A percentile compares a stretch with the other conserved stretches of the same genome.
phyloP scores from a whole-genome alignment of 768 basidiomycete species.

The Trametes cinnabarina region DNA sequence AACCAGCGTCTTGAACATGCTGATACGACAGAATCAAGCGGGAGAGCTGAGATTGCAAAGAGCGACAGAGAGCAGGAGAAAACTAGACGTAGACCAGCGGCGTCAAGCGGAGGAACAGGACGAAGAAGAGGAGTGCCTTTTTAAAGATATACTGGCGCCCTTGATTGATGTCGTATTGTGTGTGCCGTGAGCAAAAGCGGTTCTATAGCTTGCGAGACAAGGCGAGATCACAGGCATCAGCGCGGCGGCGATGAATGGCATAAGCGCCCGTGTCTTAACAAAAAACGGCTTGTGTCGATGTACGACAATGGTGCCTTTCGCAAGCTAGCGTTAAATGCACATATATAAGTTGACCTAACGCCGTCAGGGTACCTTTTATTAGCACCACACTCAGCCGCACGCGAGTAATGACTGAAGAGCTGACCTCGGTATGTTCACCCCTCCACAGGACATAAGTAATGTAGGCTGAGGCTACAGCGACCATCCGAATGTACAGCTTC shows the following conservation, averaged over 20 bases:
- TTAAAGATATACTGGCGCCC: not conserved
- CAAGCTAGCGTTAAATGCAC: too few species aligned
- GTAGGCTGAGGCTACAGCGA: too few species aligned
- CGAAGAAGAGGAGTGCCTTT: not conserved
- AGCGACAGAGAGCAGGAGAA: not conserved
- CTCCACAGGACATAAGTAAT: too few species aligned
- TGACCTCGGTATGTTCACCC: too few species aligned
- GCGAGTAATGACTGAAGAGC: too few species aligned
- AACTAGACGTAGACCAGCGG: constrained; percentile 13
- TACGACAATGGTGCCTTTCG: too few species aligned
- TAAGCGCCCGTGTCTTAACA: not conserved
- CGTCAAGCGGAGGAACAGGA: constrained; percentile 10
- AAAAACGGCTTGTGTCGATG: not conserved
- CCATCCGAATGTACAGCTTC: too few species aligned
- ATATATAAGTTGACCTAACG: too few species aligned
- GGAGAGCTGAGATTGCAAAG: not conserved
- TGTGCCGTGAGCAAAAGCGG: not conserved
- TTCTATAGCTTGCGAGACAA: not conserved
- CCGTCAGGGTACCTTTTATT: too few species aligned
- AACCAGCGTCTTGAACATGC: constrained; percentile 2
- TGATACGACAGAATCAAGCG: not conserved
- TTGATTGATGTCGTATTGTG: not conserved
- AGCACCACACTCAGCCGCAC: too few species aligned
- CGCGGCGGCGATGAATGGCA: not conserved
- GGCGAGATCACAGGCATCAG: constrained; percentile 1